Evolutionary conservation across 805 yeast species (phyloP).

Genomic region (Metschnikowia dekortorum): DNA sequence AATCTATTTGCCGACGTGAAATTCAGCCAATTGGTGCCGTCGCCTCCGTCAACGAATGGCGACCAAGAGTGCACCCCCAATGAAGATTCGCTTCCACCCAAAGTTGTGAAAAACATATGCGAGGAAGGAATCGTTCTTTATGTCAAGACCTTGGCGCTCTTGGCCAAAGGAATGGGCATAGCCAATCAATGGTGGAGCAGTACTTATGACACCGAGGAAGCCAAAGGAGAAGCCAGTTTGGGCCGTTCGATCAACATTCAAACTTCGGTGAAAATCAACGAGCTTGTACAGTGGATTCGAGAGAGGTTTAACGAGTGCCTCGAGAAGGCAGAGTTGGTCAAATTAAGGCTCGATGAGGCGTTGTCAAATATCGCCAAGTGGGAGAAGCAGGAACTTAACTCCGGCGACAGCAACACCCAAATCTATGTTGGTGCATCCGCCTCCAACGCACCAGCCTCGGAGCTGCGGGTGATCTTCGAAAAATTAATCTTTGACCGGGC

Average conservation of each 20-base stretch:
- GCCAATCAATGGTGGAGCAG: conserved; percentile 90
- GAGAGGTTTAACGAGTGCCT: conserved; percentile 83
- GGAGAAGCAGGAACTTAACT: not conserved
- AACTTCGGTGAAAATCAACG: conserved; percentile 45
- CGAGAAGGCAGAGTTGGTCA: conserved; percentile 80
- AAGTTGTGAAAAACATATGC: conserved; percentile 55
- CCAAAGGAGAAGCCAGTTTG: conserved; percentile 9
- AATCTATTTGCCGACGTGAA: conserved; percentile 88
- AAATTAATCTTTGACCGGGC: conserved; percentile 89
- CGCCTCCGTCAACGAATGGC: conserved; percentile 51
- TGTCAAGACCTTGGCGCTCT: conserved; percentile 73
- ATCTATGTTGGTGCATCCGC: conserved; percentile 10
- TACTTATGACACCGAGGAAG: conserved; percentile 19
- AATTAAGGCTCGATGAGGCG: conserved; percentile 51
- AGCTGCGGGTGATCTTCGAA: conserved; percentile 58
- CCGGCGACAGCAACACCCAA: conserved; percentile 3
- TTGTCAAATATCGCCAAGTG: conserved; percentile 28
- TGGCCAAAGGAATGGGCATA: conserved; percentile 80
- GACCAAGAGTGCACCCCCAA: conserved; percentile 35
- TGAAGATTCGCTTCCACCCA: conserved; percentile 50
- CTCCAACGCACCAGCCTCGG: conserved; percentile 2
- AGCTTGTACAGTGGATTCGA: conserved; percentile 86
- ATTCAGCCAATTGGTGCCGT: conserved; percentile 76
- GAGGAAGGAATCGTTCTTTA: conserved; percentile 86
- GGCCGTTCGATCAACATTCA: conserved; percentile 17